phyloP scores from a whole-genome alignment of 495 filamentous ascomycete genomes.

The Annulohypoxylon nitens region DNA sequence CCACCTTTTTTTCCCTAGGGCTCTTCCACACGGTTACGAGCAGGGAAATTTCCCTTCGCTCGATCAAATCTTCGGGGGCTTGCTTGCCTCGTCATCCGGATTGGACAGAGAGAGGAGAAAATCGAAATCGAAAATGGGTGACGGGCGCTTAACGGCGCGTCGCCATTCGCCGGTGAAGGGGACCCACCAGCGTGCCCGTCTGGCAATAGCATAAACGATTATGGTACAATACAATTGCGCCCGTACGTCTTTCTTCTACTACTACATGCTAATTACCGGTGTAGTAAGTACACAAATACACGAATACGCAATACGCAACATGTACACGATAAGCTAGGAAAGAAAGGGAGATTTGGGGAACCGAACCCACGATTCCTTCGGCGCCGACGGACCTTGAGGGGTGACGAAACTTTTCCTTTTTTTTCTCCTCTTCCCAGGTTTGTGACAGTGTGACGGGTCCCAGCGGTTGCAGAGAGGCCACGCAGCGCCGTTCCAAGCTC shows the following conservation, averaged over 20 bases:
- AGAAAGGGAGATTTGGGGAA: conserved; percentile 13
- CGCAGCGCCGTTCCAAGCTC: conserved; percentile 29
- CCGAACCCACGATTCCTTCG: conserved; percentile 1
- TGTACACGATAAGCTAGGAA: background rate
- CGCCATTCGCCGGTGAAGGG: conserved; percentile 31
- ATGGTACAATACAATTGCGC: background rate
- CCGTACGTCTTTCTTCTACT: background rate
- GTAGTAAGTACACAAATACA: background rate
- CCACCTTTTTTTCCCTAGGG: conserved; percentile 25
- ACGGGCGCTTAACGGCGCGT: conserved; percentile 41
- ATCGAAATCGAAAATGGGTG: background rate
- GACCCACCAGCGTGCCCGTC: conserved; percentile 19
- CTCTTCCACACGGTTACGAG: conserved; percentile 14
- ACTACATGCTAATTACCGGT: too few relatives aligned
- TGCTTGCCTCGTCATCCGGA: conserved; percentile 30
- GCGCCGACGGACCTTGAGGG: conserved; percentile 13
- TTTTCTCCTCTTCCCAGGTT: background rate
- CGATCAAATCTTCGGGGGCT: conserved; percentile 15
- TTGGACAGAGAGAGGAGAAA: conserved; percentile 24
- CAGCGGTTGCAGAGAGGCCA: conserved; percentile 11
- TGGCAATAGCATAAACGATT: background rate
- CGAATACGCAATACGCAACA: background rate
- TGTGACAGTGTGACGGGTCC: conserved; percentile 48
- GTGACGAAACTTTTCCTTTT: conserved; percentile 14
- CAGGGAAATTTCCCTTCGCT: conserved; percentile 23